phyloP scores from a whole-genome alignment of 2,329 filamentous ascomycete species.

The Aspergillus aculeatus region DNA sequence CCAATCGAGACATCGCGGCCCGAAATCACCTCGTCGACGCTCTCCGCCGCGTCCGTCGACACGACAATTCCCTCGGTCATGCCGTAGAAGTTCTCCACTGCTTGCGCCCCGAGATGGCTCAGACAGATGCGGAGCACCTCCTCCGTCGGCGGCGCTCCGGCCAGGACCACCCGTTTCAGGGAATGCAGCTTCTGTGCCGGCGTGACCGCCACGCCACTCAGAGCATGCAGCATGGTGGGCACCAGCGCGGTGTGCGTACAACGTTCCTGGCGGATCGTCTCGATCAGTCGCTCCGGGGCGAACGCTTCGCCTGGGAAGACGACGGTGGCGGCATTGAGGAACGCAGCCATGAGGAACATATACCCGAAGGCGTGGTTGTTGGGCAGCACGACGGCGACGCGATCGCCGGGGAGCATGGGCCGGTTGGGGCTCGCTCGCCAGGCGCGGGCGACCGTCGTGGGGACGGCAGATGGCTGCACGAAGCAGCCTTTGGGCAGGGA shows the following conservation, averaged over 20 bases:
- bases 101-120: constrained; percentile 9
- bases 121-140: constrained; percentile 16
- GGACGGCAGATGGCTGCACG: constrained; percentile 11
- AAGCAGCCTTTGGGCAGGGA: constrained; percentile 19
- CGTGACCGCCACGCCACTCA: not conserved
- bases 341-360: constrained; percentile 10
- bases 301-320: constrained; percentile 15
- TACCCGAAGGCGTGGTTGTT: constrained; percentile 20
- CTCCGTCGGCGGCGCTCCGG: constrained; percentile 14
- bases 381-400: constrained; percentile 10
- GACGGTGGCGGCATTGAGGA: constrained; percentile 15
- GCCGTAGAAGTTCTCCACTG: constrained; percentile 17
- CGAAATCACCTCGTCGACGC: not conserved
- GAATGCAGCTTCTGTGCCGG: not conserved
- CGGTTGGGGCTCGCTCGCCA: not conserved
- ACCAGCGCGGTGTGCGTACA: not conserved
- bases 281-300: not conserved
- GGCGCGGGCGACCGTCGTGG: constrained; percentile 6
- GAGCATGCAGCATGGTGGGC: not conserved
- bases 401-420: constrained; percentile 15
- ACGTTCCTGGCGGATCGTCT: not conserved
- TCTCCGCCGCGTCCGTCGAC: not conserved
- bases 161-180: constrained; percentile 11
- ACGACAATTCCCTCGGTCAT: constrained; percentile 14
- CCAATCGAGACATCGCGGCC: not conserved